Evolutionary conservation across 345 rosid species (phyloP), one percentile per base, ranked within the genome.

Genomic region (Camelina sativa): DNA sequence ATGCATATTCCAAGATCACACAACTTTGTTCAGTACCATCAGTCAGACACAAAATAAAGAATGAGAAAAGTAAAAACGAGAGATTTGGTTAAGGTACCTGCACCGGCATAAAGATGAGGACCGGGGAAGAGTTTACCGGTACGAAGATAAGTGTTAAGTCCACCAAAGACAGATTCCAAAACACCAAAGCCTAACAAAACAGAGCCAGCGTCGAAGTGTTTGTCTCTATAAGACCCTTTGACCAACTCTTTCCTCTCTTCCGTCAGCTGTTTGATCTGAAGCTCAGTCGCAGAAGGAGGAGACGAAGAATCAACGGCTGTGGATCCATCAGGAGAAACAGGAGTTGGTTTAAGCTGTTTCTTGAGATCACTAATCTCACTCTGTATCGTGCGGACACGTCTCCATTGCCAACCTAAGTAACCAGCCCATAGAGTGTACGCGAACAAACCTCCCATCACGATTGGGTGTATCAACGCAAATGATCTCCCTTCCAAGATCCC

Each of bases 391-490:
- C 95, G 84, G 5, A 91, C 98, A 17, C 93, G 89, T 80, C 94
- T 88, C 98, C 98, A 91, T 80, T 93, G 91, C 97, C 97, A 91
- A 57, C 98, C 98, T 79, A 94, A 81, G 77, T 89, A 91, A 17
- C 96, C 96, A 16, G 62, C 85, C 83, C 85, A 89, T 23, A 89
- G 57, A 1, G 92, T 91, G 81, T 91, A 84, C 25, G 28, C 67
- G 38, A 91, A 89, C 63, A 89, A 83, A 44, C 89, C 62, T 51
- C 86, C 80, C 97, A 87, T 89, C 32, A 83, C 89, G 38, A 82
- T n/a, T 1, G 92, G 97, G 34, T 94, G 95, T 19, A 90, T 46
- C 3, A 91, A 90, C 2, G 96, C 88, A 71, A 90, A 72, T 23
- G 91, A 74, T 67, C 95, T 84, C 30, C 97, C 98, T 81, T 91